Evolutionary conservation across 495 filamentous ascomycete genomes (phyloP), one percentile per base, ranked within the genome.

Genomic region (Penicillium coprophilum): DNA sequence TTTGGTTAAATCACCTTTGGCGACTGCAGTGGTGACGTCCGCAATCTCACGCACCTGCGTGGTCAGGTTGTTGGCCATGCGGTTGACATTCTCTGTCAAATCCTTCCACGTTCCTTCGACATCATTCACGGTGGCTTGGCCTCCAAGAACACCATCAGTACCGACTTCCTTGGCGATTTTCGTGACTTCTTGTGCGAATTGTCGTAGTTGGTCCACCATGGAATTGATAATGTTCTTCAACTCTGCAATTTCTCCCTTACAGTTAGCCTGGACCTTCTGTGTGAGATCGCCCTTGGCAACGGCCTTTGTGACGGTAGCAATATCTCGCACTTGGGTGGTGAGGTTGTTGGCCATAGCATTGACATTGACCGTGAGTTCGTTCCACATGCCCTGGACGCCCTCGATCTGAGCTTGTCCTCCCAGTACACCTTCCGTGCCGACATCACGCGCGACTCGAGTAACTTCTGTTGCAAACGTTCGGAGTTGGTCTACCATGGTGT

Each of bases 301-400:
- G 51, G 93, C 93, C 34, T 95, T 97, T n/a, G 94, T 98, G 59
- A 98, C 94, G 54, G 92, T 93, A 41, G 94, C 94, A 69, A 98
- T 98, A 77, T 97, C 95, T 71, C 94, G 87, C 59, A 98, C 94
- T 82, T 98, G 94, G 4, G 91, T 96, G 0, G 94, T 98, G 13
- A 98, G 82, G 68, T 97, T 97, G 67, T 93, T 92, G 60, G 94
- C 94, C 92, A 97, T 96, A 40, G 93, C 93, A 65, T 98, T 98
- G 61, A 98, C 94, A 71, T 96, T 99, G 60, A 97, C 87, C 0
- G 94, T 99, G 39, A 99, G 83, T 63, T 97, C 94, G 67, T 96
- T 95, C 94, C 94, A 99, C 78, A 85, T 89, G 76, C 87, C 87
- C 69, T 87, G 79, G 36, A 87, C 85, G 8, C 92, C 91, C 71